Evolutionary conservation across 164 flowering plant genomes (phyloP).

Genomic region (Akebia trifoliata): DNA sequence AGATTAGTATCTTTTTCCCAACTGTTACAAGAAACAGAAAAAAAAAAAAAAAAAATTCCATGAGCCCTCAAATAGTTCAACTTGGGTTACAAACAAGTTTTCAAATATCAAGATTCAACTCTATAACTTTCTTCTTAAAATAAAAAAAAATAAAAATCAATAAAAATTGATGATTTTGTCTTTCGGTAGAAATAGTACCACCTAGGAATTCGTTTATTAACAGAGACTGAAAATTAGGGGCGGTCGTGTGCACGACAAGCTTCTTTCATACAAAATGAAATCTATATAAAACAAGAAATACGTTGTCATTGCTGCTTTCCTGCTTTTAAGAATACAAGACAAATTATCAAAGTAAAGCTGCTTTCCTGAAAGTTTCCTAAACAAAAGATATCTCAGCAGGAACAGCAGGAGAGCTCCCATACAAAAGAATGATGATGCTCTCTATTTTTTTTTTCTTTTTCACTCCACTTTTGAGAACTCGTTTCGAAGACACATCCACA

Average conservation of each 20-base stretch:
- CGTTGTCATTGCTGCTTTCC: constrained; percentile 35
- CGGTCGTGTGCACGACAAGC: neutral
- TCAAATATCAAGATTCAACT: no score
- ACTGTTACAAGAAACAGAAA: no score
- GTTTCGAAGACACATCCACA: constrained; percentile 44
- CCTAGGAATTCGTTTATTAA: no score
- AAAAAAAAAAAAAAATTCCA: no score
- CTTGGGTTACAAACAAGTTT: no score
- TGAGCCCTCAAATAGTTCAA: no score
- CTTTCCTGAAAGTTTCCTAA: constrained; percentile 15
- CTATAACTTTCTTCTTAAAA: no score
- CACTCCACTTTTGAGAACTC: constrained; percentile 26
- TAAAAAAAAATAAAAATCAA: no score
- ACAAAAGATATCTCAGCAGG: constrained; percentile 26
- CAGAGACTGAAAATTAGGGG: no score
- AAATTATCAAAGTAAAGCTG: constrained; percentile 21
- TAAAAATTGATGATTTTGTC: no score
- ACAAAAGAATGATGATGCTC: constrained; percentile 41
- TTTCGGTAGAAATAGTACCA: no score
- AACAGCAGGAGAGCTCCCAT: constrained; percentile 29
- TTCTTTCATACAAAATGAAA: constrained; percentile 5
- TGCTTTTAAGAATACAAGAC: constrained; percentile 30
- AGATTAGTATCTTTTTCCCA: no score
- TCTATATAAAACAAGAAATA: constrained; percentile 28
- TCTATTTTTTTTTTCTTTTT: constrained; percentile 15